These are phyloP conservation scores for Aphanomyces astaci DNA, from an alignment of 352 stramenopile species.

Conservation along the genomic window DNA sequence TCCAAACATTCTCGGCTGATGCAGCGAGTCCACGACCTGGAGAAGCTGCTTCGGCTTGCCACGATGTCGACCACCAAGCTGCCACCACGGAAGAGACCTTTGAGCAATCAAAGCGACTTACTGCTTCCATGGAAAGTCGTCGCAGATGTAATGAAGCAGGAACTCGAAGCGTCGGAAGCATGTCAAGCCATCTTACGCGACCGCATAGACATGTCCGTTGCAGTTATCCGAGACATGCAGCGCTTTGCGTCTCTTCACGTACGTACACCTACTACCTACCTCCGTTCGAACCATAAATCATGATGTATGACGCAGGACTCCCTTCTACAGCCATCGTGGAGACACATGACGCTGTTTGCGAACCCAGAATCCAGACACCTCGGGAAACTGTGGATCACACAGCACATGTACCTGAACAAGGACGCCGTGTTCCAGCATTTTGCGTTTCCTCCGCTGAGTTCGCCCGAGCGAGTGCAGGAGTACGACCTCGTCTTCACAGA, in stretches of 20 bases:
- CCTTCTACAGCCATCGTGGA: not conserved
- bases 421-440: not conserved
- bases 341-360: constrained; percentile 5
- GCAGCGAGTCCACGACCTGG: not conserved
- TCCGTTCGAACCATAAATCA: not conserved
- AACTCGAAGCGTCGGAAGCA: not conserved
- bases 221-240: constrained; percentile 13
- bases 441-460: not conserved
- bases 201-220: not conserved
- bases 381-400: constrained; percentile 10
- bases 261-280: not conserved
- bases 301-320: not conserved
- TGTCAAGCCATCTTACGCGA: not conserved
- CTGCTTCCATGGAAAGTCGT: not conserved
- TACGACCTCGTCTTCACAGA: constrained; percentile 4
- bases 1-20: not conserved
- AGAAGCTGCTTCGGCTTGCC: not conserved
- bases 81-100: not conserved
- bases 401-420: constrained; percentile 6
- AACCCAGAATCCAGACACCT: constrained; percentile 6
- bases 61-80: not conserved
- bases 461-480: not conserved
- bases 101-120: not conserved
- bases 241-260: not conserved
- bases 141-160: not conserved